These are phyloP conservation scores for Acanthamoeba triangularis DNA, from an alignment of 208 protist species.

Conservation along the genomic window DNA sequence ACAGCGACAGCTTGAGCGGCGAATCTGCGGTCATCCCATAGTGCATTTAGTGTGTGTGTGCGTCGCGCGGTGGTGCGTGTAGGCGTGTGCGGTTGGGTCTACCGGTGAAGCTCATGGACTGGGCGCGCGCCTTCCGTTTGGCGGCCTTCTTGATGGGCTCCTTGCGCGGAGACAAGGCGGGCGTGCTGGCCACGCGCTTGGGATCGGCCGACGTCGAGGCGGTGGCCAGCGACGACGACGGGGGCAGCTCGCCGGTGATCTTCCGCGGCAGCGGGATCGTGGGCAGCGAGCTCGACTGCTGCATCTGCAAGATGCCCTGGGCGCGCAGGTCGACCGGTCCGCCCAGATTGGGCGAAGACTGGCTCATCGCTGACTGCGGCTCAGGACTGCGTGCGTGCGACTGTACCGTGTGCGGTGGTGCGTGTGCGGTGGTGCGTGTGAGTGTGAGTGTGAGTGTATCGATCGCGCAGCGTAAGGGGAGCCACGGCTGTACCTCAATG, in stretches of 20 bases:
- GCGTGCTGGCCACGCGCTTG: slow-evolving; percentile 1
- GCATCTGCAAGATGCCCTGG: neutral
- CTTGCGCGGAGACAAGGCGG: neutral
- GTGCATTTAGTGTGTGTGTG: neutral
- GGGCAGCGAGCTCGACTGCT: slow-evolving; percentile 4
- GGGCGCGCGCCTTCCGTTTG: slow-evolving; percentile 18
- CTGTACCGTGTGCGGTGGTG: neutral
- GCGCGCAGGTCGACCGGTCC: neutral
- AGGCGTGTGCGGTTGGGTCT: neutral
- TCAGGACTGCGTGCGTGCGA: slow-evolving; percentile 61
- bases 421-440: neutral
- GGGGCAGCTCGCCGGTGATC: neutral
- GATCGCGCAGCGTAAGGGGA: neutral
- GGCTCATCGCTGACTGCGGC: neutral
- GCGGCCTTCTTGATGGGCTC: neutral
- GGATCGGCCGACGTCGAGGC: neutral
- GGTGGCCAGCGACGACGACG: neutral
- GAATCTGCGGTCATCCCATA: neutral
- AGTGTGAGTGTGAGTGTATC: neutral
- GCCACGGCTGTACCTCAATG: slow-evolving; percentile 25
- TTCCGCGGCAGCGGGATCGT: slow-evolving; percentile 7
- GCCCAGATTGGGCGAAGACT: neutral
- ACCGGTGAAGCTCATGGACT: slow-evolving; percentile 34
- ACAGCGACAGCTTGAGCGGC: slow-evolving; percentile 12
- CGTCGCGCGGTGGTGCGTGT: neutral